Evolutionary conservation across 352 stramenopile genomes (phyloP), one percentile per base, ranked within the genome.

Genomic region (Pythium sukuiense): DNA sequence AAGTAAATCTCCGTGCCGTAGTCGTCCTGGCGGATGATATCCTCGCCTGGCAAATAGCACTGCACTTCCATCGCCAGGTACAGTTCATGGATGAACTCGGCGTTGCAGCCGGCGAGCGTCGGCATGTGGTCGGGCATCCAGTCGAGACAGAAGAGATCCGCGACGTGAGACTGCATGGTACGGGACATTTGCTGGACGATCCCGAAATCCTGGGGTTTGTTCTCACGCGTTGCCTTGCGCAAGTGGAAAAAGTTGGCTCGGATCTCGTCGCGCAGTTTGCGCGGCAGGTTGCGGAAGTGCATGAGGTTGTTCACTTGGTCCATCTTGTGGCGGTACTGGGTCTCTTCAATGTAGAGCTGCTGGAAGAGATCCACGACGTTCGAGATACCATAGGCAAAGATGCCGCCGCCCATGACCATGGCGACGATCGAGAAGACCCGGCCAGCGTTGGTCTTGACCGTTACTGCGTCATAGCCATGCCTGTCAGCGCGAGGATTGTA

Each of bases 1-100:
- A 94, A 94, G 53, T 85, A 92, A 73, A 94, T 89, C 49, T 94
- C 83, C n/a, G 80, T 81, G 9, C 83, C 85, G 55, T 87, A 90
- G 32, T 94, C 85, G n/a, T 85, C 80, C 43, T 94, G 83, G 5
- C 76, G 74, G 55, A 92, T 89, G 27, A 94, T 90, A 30, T 92
- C 81, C 55, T 94, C 85, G 0, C 85, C 83, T 0, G 85, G 83
- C 9, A 92, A 61, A 58, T 90, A 94, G 49, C 83, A 89, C 43
- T 85, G 71, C 2, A 92, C 80, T 6, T 81, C 73, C 83, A 94
- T 94, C 1, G 70, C 70, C 6, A 94, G 58, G 54, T 92, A 92
- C 39, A 94, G 67, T 18, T 92, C 83, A 69, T 92, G 82, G 52
- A 94, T 87, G 55, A 92, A 94, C 49, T 89, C 80, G 50, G 85